Conservation (phyloP, 2,329 filamentous ascomycete genomes). For the Niveomyces coronatus region DNA sequence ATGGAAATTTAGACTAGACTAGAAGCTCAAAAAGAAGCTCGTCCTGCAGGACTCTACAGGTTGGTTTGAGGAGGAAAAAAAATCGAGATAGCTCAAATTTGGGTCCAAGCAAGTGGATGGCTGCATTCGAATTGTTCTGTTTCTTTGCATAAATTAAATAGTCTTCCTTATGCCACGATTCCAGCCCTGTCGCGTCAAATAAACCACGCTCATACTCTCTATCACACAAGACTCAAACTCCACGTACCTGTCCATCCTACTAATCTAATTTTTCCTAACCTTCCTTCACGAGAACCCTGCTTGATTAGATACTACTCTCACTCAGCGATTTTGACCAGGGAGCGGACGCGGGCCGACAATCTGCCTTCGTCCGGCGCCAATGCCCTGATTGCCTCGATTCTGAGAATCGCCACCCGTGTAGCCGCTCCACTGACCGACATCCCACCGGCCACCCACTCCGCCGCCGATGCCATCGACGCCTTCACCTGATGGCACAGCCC, state of each 20-base stretch:
- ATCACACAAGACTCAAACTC: no score
- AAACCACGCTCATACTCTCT: neutral
- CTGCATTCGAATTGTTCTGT: no score
- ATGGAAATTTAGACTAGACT: neutral
- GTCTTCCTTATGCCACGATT: no score
- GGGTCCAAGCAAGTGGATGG: no score
- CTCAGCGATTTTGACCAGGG: conserved; percentile 27
- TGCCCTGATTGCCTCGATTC: conserved; percentile 55
- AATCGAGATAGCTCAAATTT: no score
- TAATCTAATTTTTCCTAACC: conserved; percentile 1
- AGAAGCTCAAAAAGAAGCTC: no score
- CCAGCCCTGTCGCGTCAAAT: no score
- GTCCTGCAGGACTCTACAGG: no score
- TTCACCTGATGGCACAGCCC: conserved; percentile 37
- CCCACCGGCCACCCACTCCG: conserved; percentile 61
- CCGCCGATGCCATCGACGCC: conserved; percentile 53
- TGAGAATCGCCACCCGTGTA: conserved; percentile 67
- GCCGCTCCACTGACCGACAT: conserved; percentile 65
- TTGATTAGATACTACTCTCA: neutral
- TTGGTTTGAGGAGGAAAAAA: no score
- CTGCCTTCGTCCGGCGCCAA: conserved; percentile 61
- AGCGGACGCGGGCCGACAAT: conserved; percentile 70
- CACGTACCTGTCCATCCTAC: no score
- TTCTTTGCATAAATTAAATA: no score
- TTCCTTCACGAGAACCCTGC: conserved; percentile 13